These are phyloP conservation scores for Rubia peregrina DNA, from an alignment of 305 asterid genomes.

Conservation along the genomic window DNA sequence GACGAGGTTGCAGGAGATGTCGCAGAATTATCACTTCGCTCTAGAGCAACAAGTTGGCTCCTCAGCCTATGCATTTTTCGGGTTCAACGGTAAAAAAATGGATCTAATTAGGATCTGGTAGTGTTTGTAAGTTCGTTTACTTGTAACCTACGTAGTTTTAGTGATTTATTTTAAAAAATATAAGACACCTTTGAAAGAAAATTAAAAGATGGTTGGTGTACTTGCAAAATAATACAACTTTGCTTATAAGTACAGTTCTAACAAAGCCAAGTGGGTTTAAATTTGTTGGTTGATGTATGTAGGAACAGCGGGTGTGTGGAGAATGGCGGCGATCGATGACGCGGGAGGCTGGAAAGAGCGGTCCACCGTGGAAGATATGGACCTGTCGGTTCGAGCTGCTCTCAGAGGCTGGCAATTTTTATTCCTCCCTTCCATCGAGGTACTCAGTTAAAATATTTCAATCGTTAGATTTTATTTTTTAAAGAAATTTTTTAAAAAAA, in stretches of 20 bases:
- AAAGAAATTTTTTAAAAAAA: too few species aligned
- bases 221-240: too few species aligned
- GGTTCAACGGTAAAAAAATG: constrained; percentile 59
- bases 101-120: too few species aligned
- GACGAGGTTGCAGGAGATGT: constrained; percentile 97
- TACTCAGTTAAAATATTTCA: too few species aligned
- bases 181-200: not conserved
- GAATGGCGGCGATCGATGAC: constrained; percentile 70
- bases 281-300: not conserved
- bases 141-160: too few species aligned
- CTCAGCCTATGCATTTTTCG: constrained; percentile 67
- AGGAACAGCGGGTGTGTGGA: constrained; percentile 96
- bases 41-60: constrained; percentile 99
- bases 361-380: constrained; percentile 92
- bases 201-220: too few species aligned
- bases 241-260: too few species aligned
- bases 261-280: too few species aligned
- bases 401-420: constrained; percentile 88
- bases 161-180: too few species aligned
- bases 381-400: constrained; percentile 86
- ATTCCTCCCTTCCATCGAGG: constrained; percentile 62
- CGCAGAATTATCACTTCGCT: constrained; percentile 69
- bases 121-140: too few species aligned
- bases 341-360: constrained; percentile 98
- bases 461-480: too few species aligned